Base-by-base conservation (phyloP, 768 basidiomycete genomes). In the Serpula lacrymans region DNA sequence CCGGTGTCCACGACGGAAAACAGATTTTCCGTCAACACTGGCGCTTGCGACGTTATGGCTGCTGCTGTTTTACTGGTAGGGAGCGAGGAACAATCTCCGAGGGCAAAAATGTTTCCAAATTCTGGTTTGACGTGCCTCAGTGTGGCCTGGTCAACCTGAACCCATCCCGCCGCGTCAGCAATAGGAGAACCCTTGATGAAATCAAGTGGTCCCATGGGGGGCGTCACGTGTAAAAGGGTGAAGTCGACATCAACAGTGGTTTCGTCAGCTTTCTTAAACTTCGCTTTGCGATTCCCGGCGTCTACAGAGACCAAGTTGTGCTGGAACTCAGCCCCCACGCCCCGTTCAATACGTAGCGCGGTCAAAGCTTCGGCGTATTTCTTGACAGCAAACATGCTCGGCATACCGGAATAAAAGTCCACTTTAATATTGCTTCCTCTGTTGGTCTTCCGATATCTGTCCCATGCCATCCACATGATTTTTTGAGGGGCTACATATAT, bases 381-480 rank as follows among this genome's bases (percentile, higher is more conserved):
- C 56, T 93, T 92, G 40, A 96, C 94, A 51, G 81, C 78, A 67
- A 99, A 98, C 94, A 99, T 98, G 31, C 85, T 76, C 13, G 92
- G 91, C 86, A 84, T 87, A 46, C 91, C 93, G 22, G 85, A 89
- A 60, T 85, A 85, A 59, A 95, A 95, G 43, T 88, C 78, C 46
- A 87, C 57, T 37, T 78, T 70, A 50, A 86, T 72, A 34, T 75
- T 70, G 35, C 74, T 69, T 12, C 66, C 58, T 14, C 85, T 75
- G 3, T 71, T 70, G 8, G 85, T 84, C 55, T 62, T 71, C 42
- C 74, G 71, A 59, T 75, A 90, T 34, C 81, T 70, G 57, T 93
- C 88, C 88, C 88, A 91, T 33, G 88, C 87, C 87, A 92, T 90
- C 90, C 91, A 95, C 88, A 95, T 92, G 39, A 93, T 87, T 65